A percentile compares a stretch with the other conserved stretches of the same genome.
Evolutionary conservation across 495 filamentous ascomycete genomes (phyloP).

Genomic region (Paragyromitra xinjiangensis): DNA sequence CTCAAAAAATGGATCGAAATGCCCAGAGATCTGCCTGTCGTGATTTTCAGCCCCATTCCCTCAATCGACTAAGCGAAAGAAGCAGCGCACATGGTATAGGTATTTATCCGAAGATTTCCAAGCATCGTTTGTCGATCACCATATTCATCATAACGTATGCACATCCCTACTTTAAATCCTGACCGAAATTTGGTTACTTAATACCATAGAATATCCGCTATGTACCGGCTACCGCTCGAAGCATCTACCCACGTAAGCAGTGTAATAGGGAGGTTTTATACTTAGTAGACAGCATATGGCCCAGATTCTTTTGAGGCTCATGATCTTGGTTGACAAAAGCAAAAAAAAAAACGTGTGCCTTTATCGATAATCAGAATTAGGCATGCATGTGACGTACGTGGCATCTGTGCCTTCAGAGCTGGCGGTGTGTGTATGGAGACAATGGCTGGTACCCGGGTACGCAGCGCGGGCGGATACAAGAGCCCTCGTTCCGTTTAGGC

Average conservation of each 20-base stretch:
- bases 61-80: conserved; percentile 35
- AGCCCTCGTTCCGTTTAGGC: conserved; percentile 38
- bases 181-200: background rate
- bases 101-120: conserved; percentile 8
- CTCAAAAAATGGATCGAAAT: conserved; percentile 27
- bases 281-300: background rate
- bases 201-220: background rate
- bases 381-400: conserved; percentile 37
- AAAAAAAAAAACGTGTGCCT: background rate
- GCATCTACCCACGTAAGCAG: background rate
- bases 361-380: conserved; percentile 13
- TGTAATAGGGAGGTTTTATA: background rate
- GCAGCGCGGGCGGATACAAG: conserved; percentile 25
- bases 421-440: background rate
- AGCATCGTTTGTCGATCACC: conserved; percentile 20
- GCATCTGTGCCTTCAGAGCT: conserved; percentile 21
- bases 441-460: background rate
- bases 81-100: background rate
- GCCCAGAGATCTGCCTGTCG: conserved; percentile 41
- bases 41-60: conserved; percentile 38
- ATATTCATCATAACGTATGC: background rate
- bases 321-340: background rate
- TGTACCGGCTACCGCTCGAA: background rate
- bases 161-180: conserved; percentile 1
- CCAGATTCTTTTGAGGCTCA: conserved; percentile 33